Percentiles rank a stretch among this genome's conserved stretches.
Conservation (phyloP, 345 rosid species). For the Syzygium aromaticum region DNA sequence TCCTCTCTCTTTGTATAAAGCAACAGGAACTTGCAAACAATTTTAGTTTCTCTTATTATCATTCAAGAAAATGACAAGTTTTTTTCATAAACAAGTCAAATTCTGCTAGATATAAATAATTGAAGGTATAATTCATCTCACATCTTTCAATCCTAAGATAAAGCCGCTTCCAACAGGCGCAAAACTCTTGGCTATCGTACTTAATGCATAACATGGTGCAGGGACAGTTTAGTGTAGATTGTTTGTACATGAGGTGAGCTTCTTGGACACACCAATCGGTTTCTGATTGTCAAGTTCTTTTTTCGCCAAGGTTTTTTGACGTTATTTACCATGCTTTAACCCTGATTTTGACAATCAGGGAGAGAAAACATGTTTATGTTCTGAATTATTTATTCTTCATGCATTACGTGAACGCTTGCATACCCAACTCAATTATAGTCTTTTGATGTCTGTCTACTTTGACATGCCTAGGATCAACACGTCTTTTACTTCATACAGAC, state of each 20-base stretch:
- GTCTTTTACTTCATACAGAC: not conserved
- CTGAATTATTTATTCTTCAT: not conserved
- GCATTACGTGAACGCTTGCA: not conserved
- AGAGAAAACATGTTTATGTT: not conserved
- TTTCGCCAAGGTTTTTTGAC: not conserved
- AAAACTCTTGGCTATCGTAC: conserved; percentile 89
- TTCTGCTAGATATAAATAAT: too few species aligned
- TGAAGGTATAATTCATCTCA: too few species aligned
- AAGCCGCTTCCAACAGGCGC: conserved; percentile 19
- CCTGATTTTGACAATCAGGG: not conserved
- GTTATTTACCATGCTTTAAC: not conserved
- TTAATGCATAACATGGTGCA: conserved; percentile 43
- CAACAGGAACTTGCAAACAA: not conserved
- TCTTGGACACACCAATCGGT: not conserved
- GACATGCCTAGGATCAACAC: not conserved
- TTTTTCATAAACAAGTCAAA: too few species aligned
- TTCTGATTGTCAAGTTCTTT: not conserved
- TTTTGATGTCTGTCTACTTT: not conserved
- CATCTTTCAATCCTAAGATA: too few species aligned
- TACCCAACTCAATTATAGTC: not conserved
- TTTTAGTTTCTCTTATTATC: not conserved
- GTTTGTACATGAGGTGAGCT: conserved; percentile 77
- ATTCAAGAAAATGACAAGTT: too few species aligned
- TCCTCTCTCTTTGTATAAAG: not conserved
- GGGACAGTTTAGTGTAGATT: conserved; percentile 95